Conservation (phyloP, 2,329 filamentous ascomycete species). For the Trichoderma endophyticum region DNA sequence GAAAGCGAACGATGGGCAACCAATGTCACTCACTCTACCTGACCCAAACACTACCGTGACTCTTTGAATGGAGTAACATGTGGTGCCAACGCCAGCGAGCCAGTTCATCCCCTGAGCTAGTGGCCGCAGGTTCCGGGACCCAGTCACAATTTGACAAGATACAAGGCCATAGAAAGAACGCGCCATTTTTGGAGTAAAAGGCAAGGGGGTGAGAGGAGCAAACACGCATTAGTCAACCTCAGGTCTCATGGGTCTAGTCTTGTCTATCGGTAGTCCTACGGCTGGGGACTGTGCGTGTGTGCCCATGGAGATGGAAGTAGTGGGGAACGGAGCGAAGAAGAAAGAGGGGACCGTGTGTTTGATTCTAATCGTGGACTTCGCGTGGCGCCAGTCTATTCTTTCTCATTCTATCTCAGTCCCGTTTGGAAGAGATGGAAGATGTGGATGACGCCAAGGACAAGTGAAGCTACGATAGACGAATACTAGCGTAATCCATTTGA, state of each 20-base stretch:
- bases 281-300: neutral
- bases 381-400: conserved; percentile 1
- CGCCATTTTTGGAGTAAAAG: conserved; percentile 10
- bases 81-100: conserved; percentile 8
- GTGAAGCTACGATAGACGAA: conserved; percentile 9
- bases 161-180: neutral
- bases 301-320: neutral
- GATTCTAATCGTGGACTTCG: conserved; percentile 7
- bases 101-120: conserved; percentile 19
- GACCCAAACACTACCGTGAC: neutral
- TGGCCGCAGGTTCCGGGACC: conserved; percentile 17
- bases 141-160: conserved; percentile 16
- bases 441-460: conserved; percentile 9
- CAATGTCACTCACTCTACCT: neutral
- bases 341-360: neutral
- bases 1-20: neutral
- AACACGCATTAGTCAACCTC: neutral
- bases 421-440: conserved; percentile 7
- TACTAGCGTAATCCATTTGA: neutral
- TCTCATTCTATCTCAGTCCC: neutral
- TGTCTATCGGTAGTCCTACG: neutral
- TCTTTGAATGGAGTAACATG: neutral
- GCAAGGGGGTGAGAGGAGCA: neutral
- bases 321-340: neutral
- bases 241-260: neutral